Evolutionary conservation across 176 grass and related monocot genomes (phyloP).

Genomic region (Elymus sibiricus): DNA sequence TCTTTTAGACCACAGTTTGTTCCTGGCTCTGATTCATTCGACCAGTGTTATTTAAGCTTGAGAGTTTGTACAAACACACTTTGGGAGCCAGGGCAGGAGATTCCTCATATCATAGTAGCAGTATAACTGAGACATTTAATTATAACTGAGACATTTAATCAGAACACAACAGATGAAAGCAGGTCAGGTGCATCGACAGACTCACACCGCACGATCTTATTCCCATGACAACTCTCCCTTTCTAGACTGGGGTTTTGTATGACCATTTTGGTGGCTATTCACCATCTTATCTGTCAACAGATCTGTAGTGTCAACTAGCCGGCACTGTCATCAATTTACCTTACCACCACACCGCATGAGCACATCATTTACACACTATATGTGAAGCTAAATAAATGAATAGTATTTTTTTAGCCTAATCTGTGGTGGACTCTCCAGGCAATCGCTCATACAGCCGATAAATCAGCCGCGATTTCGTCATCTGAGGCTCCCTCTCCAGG

Average conservation of each 20-base stretch:
- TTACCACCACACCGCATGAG: not conserved
- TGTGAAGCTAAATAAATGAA: not conserved
- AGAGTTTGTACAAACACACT: not conserved
- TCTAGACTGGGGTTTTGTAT: slow-evolving; percentile 6
- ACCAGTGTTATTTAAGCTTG: too few relatives aligned
- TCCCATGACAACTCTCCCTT: not conserved
- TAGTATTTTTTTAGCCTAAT: slow-evolving; percentile 16
- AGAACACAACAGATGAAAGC: not conserved
- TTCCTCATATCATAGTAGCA: not conserved
- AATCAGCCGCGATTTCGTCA: slow-evolving; percentile 77
- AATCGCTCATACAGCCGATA: slow-evolving; percentile 63
- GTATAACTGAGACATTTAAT: not conserved
- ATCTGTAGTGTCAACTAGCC: slow-evolving; percentile 1
- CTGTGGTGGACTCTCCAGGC: slow-evolving; percentile 14
- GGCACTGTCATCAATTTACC: not conserved
- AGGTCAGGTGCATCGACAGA: not conserved
- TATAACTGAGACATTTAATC: not conserved
- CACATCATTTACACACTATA: not conserved
- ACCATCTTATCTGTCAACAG: not conserved
- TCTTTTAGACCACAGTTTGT: slow-evolving; percentile 15
- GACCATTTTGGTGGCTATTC: not conserved
- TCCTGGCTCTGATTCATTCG: not conserved
- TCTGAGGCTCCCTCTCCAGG: slow-evolving; percentile 85
- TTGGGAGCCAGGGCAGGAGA: not conserved
- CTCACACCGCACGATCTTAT: not conserved